phyloP scores from a whole-genome alignment of 2,329 filamentous ascomycete species.

The Rhinocladiella similis region DNA sequence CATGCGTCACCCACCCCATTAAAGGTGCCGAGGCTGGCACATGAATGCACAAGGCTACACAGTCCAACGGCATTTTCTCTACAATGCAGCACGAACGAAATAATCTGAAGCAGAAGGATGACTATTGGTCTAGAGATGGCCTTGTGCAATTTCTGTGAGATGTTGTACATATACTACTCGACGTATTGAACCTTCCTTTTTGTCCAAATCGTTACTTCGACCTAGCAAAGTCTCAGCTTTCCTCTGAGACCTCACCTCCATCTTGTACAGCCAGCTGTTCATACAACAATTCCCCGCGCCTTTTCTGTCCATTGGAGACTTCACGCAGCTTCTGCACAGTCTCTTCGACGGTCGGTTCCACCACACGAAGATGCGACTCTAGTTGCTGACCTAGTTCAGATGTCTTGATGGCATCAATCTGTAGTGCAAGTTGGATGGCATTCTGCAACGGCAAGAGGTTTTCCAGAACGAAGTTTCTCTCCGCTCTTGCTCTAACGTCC shows the following conservation, averaged over 20 bases:
- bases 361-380: constrained; percentile 28
- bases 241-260: neutral
- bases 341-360: constrained; percentile 49
- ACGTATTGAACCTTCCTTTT: too few relatives aligned
- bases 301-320: constrained; percentile 34
- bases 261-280: constrained; percentile 11
- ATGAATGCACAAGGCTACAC: too few relatives aligned
- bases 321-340: constrained; percentile 47
- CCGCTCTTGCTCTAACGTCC: neutral
- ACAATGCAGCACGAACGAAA: too few relatives aligned
- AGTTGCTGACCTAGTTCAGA: constrained; percentile 32
- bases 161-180: too few relatives aligned
- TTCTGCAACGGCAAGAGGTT: constrained; percentile 40
- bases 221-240: too few relatives aligned
- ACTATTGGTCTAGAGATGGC: too few relatives aligned
- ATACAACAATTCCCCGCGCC: constrained; percentile 22
- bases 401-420: constrained; percentile 28
- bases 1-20: too few relatives aligned
- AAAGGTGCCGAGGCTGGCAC: too few relatives aligned
- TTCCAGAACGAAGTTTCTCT: constrained; percentile 27
- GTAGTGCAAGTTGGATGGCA: constrained; percentile 42
- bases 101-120: too few relatives aligned
- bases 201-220: too few relatives aligned
- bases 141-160: too few relatives aligned
- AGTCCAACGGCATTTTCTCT: too few relatives aligned